Conservation (phyloP, 148 eudicot species). For the Amaranthus palmeri region DNA sequence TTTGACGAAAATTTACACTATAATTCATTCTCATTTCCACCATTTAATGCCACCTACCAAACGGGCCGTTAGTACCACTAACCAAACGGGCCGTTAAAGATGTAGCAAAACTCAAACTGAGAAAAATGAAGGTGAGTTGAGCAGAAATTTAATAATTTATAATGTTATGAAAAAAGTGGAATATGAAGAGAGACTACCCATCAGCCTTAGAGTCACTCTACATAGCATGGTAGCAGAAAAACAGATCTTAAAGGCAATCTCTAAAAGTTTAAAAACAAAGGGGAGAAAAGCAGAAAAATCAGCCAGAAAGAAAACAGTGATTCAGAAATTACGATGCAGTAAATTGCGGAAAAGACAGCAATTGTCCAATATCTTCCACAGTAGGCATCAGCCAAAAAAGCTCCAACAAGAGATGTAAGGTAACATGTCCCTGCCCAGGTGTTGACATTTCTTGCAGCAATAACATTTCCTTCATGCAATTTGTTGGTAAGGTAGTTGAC, state of each 20-base stretch:
- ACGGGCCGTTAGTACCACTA: too few species aligned
- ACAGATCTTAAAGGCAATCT: not conserved
- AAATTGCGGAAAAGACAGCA: conserved; percentile 68
- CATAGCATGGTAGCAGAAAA: not conserved
- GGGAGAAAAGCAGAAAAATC: not conserved
- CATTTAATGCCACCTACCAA: too few species aligned
- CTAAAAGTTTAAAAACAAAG: not conserved
- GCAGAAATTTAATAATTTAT: too few species aligned
- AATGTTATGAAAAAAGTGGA: too few species aligned
- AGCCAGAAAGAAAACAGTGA: too few species aligned
- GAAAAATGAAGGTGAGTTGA: too few species aligned
- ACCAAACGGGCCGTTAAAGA: too few species aligned
- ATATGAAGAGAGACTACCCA: too few species aligned
- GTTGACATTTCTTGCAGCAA: conserved; percentile 79
- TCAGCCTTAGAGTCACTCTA: too few species aligned
- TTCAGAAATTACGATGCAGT: conserved; percentile 51
- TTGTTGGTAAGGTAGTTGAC: conserved; percentile 69
- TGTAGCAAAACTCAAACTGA: too few species aligned
- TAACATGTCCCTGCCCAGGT: conserved; percentile 89
- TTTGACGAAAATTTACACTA: too few species aligned
- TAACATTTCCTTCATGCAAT: conserved; percentile 70
- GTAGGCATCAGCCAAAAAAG: conserved; percentile 72
- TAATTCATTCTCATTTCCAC: too few species aligned
- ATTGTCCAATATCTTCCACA: conserved; percentile 97
- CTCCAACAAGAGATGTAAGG: conserved; percentile 80